Conservation (phyloP, 257 asterid genomes). For the Capsicum baccatum region DNA sequence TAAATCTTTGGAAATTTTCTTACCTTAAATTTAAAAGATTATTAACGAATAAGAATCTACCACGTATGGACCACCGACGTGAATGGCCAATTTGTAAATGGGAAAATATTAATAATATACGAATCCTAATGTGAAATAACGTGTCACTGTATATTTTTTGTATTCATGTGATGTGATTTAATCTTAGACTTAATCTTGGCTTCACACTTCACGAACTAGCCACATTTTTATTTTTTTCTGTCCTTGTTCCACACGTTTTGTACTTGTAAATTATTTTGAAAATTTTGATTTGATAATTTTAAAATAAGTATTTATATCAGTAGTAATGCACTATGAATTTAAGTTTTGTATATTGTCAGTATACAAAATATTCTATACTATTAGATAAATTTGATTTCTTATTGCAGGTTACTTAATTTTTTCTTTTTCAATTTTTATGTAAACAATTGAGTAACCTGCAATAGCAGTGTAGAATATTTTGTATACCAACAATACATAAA, state of each 20-base stretch:
- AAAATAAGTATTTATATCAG: no score
- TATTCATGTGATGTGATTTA: background rate
- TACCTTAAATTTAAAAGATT: background rate
- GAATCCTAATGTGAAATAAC: slow-evolving; percentile 9
- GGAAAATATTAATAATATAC: background rate
- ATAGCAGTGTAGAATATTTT: no score
- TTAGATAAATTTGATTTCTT: no score
- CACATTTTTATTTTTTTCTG: background rate
- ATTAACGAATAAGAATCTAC: background rate
- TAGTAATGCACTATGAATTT: no score
- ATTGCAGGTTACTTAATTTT: no score
- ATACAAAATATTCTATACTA: no score
- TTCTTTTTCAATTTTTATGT: no score
- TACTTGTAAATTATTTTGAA: background rate
- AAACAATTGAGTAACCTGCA: no score
- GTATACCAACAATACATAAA: no score
- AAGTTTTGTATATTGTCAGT: no score
- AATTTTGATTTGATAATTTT: background rate
- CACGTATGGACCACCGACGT: background rate
- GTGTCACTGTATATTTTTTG: background rate
- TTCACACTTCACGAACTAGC: slow-evolving; percentile 17
- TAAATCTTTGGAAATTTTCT: slow-evolving; percentile 37
- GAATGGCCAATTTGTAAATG: background rate
- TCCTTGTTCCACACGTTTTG: background rate
- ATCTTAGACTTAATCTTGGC: background rate